Conservation (phyloP, 179 eudicot species). For the Spergularia azorica region DNA sequence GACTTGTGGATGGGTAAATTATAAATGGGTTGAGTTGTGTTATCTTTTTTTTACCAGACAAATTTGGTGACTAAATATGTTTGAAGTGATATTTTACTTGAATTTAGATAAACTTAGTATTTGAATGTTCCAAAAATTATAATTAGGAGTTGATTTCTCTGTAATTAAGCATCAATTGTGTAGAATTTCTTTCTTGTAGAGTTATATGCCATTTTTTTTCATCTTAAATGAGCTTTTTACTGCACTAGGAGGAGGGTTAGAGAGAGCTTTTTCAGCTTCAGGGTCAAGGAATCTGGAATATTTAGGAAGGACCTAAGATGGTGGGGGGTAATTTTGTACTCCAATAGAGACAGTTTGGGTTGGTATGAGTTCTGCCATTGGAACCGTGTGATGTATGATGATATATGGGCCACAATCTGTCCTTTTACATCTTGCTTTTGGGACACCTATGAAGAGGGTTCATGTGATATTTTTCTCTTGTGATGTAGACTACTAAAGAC, state of each 20-base stretch:
- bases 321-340: conserved; percentile 1
- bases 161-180: no score
- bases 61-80: no score
- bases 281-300: not conserved
- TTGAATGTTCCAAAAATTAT: no score
- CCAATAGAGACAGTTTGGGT: not conserved
- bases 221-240: no score
- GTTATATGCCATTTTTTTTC: no score
- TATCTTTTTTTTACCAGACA: no score
- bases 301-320: not conserved
- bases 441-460: not conserved
- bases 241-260: conserved; percentile 5
- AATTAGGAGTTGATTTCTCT: no score
- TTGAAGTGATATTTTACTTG: no score
- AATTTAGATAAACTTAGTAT: no score
- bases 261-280: not conserved
- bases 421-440: conserved; percentile 4
- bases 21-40: no score
- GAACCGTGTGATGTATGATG: conserved; percentile 27
- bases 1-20: no score
- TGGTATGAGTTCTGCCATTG: not conserved
- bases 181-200: no score
- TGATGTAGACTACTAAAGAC: not conserved
- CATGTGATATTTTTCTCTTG: conserved; percentile 17
- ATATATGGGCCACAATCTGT: conserved; percentile 10